Evolutionary conservation across 495 filamentous ascomycete genomes (phyloP).

Genomic region (Trypethelium eluteriae): DNA sequence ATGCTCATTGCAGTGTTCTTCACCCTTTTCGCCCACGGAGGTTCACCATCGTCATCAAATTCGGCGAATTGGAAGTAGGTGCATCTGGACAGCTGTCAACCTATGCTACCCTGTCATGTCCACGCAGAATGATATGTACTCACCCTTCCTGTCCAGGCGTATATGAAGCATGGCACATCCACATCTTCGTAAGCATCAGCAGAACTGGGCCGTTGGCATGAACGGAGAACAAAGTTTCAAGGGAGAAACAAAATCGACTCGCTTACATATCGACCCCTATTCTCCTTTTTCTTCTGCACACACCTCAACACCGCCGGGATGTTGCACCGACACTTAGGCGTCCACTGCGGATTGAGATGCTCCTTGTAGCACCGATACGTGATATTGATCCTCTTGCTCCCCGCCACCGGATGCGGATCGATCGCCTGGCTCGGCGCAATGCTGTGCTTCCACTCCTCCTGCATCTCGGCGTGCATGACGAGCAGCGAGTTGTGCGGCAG

Average conservation of each 20-base stretch:
- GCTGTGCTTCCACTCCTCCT: constrained; percentile 70
- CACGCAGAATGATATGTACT: neutral
- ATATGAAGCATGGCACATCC: constrained; percentile 81
- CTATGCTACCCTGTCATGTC: no score
- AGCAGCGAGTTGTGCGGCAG: constrained; percentile 89
- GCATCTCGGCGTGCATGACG: constrained; percentile 90
- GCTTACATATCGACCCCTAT: constrained; percentile 55
- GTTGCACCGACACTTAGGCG: constrained; percentile 59
- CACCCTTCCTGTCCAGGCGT: constrained; percentile 62
- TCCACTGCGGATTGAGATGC: constrained; percentile 62
- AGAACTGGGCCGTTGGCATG: neutral
- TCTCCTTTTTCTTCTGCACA: constrained; percentile 67
- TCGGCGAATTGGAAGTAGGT: constrained; percentile 82
- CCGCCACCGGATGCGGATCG: constrained; percentile 72
- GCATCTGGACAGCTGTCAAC: constrained; percentile 39
- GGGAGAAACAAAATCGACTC: no score
- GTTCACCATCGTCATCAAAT: constrained; percentile 81
- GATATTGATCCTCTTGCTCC: constrained; percentile 77
- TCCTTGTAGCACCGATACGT: constrained; percentile 84
- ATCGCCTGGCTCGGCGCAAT: constrained; percentile 66
- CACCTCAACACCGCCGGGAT: constrained; percentile 68
- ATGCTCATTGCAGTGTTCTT: neutral
- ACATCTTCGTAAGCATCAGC: constrained; percentile 45
- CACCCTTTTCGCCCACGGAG: constrained; percentile 49
- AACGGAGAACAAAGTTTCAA: no score